These are phyloP conservation scores for Aspergillus viridinutans DNA, from an alignment of 2,329 filamentous ascomycete species.

Conservation along the genomic window DNA sequence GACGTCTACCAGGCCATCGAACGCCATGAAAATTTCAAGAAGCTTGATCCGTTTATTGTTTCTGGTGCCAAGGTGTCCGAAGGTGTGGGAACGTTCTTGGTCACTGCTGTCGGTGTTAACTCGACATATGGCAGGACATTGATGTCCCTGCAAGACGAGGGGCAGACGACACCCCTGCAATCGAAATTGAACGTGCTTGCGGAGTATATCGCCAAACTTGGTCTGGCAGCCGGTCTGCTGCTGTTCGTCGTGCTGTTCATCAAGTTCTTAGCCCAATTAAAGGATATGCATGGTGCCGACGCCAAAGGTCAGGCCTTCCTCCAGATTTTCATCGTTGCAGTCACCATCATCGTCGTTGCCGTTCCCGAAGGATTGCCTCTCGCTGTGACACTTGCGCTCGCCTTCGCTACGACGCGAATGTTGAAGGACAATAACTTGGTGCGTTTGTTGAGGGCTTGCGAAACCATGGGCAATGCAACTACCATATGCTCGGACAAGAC, in stretches of 20 bases:
- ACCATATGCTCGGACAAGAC: slow-evolving; percentile 65
- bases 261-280: slow-evolving; percentile 65
- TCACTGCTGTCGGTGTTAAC: slow-evolving; percentile 69
- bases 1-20: slow-evolving; percentile 63
- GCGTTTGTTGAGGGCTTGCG: slow-evolving; percentile 55
- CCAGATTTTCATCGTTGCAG: slow-evolving; percentile 55
- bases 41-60: slow-evolving; percentile 74
- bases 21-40: slow-evolving; percentile 55
- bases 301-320: slow-evolving; percentile 57
- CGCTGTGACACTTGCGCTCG: slow-evolving; percentile 58
- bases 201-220: slow-evolving; percentile 74
- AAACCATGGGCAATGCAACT: slow-evolving; percentile 63
- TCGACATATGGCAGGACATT: slow-evolving; percentile 73
- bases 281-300: slow-evolving; percentile 44
- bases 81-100: slow-evolving; percentile 70
- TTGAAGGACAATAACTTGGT: slow-evolving; percentile 61
- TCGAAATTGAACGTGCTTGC: slow-evolving; percentile 72
- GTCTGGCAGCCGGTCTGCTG: slow-evolving; percentile 65
- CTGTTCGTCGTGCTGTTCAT: slow-evolving; percentile 78
- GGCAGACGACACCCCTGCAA: slow-evolving; percentile 73
- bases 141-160: slow-evolving; percentile 72
- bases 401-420: slow-evolving; percentile 61
- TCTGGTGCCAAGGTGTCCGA: slow-evolving; percentile 75
- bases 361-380: slow-evolving; percentile 59
- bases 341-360: slow-evolving; percentile 57